Base-by-base conservation (phyloP, 257 asterid species). In the Leonotis leonurus region DNA sequence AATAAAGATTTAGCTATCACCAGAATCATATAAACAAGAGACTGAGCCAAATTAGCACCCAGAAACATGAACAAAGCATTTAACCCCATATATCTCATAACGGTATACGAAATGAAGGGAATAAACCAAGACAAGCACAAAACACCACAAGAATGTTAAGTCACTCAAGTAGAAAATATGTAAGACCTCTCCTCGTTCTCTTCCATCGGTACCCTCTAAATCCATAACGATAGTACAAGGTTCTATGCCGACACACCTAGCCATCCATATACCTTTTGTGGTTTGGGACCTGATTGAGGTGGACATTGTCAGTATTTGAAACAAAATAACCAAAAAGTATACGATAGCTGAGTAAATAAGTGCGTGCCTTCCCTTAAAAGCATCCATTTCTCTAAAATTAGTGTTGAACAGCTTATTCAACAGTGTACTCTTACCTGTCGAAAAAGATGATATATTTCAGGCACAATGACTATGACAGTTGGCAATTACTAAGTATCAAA, bases 161-260 rank as follows among this genome's bases (percentile, higher is more conserved):
- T 50, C 69, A 56, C 37, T 21, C 39, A 37, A n/a, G 62, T 27
- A 62, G 27, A 72, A 27, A 68, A 11, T 17, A 26, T 50, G 63
- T 55, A 35, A 60, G 51, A 90, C 99, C 99, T 89, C 97, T 79
- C 97, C 99, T 66, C 99, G 81, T 77, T 93, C 99, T 83, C 96
- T 87, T 79, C 97, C 98, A 80, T 92, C 98, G 14, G 95, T 92
- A 64, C 98, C 98, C 90, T 92, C 98, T 52, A 93, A 77, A 73
- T 93, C 99, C 99, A 93, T 93, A 30, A 93, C 96, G 29, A 93
- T 74, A 16, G 97, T 89, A 77, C 90, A 78, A 39, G 87, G 87
- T 56, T 81, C 84, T 46, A 92, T 89, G 54, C 98, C 98, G 62
- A 72, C 90, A 77, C 95, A 84, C 9, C 58, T 76, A 20, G 85